Conservation (phyloP, 306 rosid genomes). For the Prunus armeniaca region DNA sequence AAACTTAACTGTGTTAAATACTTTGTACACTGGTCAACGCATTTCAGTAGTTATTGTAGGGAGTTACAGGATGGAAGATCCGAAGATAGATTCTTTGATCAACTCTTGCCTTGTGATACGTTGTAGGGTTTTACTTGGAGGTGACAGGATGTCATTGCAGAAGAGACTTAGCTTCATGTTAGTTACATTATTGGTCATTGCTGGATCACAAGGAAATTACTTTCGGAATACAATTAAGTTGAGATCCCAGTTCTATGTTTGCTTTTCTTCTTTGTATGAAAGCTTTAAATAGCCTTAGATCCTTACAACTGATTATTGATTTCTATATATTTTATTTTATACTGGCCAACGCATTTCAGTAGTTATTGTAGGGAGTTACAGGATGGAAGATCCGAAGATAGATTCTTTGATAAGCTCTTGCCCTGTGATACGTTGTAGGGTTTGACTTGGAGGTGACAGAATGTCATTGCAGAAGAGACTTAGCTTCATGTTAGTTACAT, state of each 20-base stretch:
- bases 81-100: slow-evolving; percentile 5
- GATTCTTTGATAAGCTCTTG: slow-evolving; percentile 15
- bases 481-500: slow-evolving; percentile 20
- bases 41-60: slow-evolving; percentile 24
- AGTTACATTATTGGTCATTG: slow-evolving; percentile 18
- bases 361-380: slow-evolving; percentile 30
- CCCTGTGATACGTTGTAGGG: slow-evolving; percentile 17
- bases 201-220: slow-evolving; percentile 16
- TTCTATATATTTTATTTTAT: slow-evolving; percentile 11
- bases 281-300: slow-evolving; percentile 22
- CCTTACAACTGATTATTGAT: slow-evolving; percentile 23
- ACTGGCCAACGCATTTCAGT: slow-evolving; percentile 13
- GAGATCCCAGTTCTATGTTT: slow-evolving; percentile 21
- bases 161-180: slow-evolving; percentile 24
- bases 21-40: slow-evolving; percentile 7
- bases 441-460: slow-evolving; percentile 8
- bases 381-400: slow-evolving; percentile 6
- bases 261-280: slow-evolving; percentile 28
- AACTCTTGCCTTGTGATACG: slow-evolving; percentile 17
- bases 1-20: slow-evolving; percentile 2
- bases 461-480: slow-evolving; percentile 15
- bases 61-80: slow-evolving; percentile 25
- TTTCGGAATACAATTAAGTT: slow-evolving; percentile 24
- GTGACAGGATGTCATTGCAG: slow-evolving; percentile 1
- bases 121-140: slow-evolving; percentile 13